phyloP scores from a whole-genome alignment of 1,139 yeast genomes.

The Ogataea hybrid region DNA sequence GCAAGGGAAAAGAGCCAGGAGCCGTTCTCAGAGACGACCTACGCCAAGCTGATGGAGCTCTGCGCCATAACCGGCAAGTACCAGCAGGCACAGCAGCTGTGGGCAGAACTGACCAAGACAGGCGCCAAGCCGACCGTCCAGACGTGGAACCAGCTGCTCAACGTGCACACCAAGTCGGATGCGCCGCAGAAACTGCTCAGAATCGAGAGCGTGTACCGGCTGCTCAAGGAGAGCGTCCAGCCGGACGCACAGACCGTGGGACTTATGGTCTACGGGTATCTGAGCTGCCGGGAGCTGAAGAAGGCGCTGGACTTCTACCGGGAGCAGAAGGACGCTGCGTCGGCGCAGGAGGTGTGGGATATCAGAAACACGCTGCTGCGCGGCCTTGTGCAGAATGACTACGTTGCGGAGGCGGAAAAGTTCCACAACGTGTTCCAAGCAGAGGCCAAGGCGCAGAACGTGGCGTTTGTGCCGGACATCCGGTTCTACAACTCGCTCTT shows the following conservation, averaged over 20 bases:
- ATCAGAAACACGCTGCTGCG: conserved; percentile 27
- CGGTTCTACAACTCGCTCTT: conserved; percentile 42
- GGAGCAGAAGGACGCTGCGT: conserved; percentile 29
- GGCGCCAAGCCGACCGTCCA: conserved; percentile 30
- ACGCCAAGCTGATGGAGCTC: conserved; percentile 26
- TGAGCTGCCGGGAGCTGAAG: conserved; percentile 30
- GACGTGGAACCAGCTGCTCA: conserved; percentile 46
- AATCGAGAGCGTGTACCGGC: conserved; percentile 37
- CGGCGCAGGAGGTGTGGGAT: conserved; percentile 19
- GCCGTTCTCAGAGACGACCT: conserved; percentile 24
- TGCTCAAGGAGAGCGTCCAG: conserved; percentile 28
- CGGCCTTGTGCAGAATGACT: conserved; percentile 23
- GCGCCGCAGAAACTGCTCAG: conserved; percentile 29
- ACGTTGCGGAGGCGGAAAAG: conserved; percentile 24
- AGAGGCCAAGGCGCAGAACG: conserved; percentile 22
- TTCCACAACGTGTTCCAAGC: conserved; percentile 21
- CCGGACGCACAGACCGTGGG: conserved; percentile 39
- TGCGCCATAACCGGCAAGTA: conserved; percentile 21
- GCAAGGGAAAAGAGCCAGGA: conserved; percentile 12
- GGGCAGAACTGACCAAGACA: conserved; percentile 38
- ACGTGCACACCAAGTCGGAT: conserved; percentile 36
- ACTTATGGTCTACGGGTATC: conserved; percentile 36
- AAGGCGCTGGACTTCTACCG: conserved; percentile 35
- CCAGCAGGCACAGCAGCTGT: conserved; percentile 35
- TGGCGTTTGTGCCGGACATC: conserved; percentile 32